phyloP scores from a whole-genome alignment of 1,284 basidiomycete genomes.

The Irpex rosettiformis region DNA sequence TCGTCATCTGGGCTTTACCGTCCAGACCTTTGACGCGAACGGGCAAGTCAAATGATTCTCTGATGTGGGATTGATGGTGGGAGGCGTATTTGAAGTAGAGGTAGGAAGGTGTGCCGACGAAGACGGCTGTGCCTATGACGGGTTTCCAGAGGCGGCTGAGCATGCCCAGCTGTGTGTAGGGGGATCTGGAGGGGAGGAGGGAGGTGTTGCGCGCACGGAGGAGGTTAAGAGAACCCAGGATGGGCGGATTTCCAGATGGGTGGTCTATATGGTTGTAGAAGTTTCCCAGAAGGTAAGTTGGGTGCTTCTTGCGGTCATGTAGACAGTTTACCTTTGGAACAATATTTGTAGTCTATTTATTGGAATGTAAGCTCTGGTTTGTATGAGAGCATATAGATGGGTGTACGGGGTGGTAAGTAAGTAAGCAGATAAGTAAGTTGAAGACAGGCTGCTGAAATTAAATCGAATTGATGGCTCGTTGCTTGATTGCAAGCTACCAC shows the following conservation, averaged over 20 bases:
- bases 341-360: no score
- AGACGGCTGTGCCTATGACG: constrained; percentile 41
- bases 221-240: not conserved
- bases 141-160: constrained; percentile 66
- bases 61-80: constrained; percentile 19
- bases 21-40: constrained; percentile 52
- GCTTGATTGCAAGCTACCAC: no score
- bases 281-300: no score
- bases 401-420: no score
- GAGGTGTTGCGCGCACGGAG: constrained; percentile 2
- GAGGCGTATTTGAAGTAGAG: constrained; percentile 40
- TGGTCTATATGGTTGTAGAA: no score
- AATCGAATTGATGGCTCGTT: not conserved
- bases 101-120: constrained; percentile 49
- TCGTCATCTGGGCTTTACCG: constrained; percentile 55
- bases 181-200: constrained; percentile 2
- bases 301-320: no score
- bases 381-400: no score
- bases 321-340: no score
- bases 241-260: not conserved
- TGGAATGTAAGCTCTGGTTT: no score
- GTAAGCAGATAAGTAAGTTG: no score
- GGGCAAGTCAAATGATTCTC: constrained; percentile 50
- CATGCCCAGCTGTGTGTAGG: constrained; percentile 37
- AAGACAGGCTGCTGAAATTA: not conserved